Base-by-base conservation (phyloP, 140 eudicot species). In the Bidens hawaiensis region DNA sequence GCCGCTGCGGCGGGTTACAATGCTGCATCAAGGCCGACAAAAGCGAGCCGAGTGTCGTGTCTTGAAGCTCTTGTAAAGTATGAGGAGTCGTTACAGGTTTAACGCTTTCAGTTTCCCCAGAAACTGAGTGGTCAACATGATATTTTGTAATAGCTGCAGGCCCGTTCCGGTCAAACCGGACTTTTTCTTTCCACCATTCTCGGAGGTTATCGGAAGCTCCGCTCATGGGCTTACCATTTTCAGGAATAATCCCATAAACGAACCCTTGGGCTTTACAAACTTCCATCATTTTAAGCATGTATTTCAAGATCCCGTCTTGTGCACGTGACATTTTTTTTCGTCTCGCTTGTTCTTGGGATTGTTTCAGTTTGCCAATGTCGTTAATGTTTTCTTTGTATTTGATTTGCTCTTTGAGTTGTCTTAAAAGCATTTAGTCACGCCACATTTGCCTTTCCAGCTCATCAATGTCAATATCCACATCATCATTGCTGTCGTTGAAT, bases 371-470 rank as follows among this genome's bases (percentile, higher is more conserved):
- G 19, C 26, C 72, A 14, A 18, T 21, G 43, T 81, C 83, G 2
- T 13, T 31, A 6, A 50, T 49, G 15, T 60, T 49, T 33, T 70
- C 81, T 60, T 81, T 81, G 2, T 47, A 59, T 50, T 73, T 76
- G 11, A 52, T 75, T 54, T 78, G 81, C 33, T 85, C 94, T 69
- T 81, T 85, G 0, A 85, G 80, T 12, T 81, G 75, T 57, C 70
- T 67, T 56, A 75, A 66, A 27, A 62, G 88, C 83, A 85, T 78
- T 36, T 76, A 59, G 67, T 85, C 94, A 40, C 77, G 74, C 94
- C 94, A 85, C 88, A 81, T 85, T 18, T 88, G 75, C 71, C 74
- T 76, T 64, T 85, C 88, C 2, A 85, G 77, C 75, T 85, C 94
- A n/a, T n/a, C n/a, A n/a, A n/a, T n/a, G 13, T 85, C 83, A 26